phyloP scores from a whole-genome alignment of 2,329 filamentous ascomycete genomes.

The Epicoccum nigrum region DNA sequence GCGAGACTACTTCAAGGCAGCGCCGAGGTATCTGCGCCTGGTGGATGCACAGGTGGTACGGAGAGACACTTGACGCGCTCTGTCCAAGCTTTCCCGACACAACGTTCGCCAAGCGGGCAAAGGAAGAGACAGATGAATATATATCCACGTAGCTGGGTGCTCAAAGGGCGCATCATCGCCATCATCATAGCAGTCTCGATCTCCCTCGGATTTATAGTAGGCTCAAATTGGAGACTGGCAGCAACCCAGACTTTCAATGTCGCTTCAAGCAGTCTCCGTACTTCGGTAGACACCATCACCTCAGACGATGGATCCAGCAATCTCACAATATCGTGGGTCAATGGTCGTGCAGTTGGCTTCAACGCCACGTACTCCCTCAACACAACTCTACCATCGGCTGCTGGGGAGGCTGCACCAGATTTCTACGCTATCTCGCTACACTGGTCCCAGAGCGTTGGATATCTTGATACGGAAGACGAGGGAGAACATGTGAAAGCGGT shows the following conservation, averaged over 20 bases:
- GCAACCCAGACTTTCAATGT: neutral
- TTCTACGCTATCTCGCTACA: neutral
- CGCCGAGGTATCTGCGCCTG: too few species aligned
- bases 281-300: neutral
- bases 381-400: neutral
- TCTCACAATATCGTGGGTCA: neutral
- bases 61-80: neutral
- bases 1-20: too few species aligned
- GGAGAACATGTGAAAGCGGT: neutral
- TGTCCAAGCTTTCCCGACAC: neutral
- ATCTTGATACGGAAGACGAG: too few species aligned
- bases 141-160: too few species aligned
- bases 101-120: neutral
- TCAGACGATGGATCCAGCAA: conserved; percentile 2
- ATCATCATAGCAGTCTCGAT: neutral
- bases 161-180: neutral
- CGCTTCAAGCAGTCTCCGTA: neutral
- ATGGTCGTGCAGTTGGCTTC: neutral
- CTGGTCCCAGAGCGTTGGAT: neutral
- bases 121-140: neutral
- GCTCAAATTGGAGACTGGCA: neutral
- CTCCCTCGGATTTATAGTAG: neutral
- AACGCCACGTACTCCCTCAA: neutral
- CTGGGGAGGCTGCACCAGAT: neutral
- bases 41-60: too few species aligned